These are phyloP conservation scores for Gentiana straminea DNA, from an alignment of 257 asterid genomes.

Conservation along the genomic window DNA sequence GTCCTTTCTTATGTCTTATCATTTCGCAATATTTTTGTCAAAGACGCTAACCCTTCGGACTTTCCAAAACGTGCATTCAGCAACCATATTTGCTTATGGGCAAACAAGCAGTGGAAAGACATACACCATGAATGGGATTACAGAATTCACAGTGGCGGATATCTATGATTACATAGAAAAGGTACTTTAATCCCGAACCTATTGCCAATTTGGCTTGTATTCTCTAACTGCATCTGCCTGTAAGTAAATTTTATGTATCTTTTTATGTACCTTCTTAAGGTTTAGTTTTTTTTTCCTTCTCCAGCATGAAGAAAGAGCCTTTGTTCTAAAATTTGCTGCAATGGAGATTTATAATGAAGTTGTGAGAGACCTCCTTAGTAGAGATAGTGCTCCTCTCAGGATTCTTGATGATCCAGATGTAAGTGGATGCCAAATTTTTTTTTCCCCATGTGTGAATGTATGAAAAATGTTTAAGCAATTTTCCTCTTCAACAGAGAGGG, in stretches of 20 bases:
- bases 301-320: conserved; percentile 95
- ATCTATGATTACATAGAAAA: conserved; percentile 35
- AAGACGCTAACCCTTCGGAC: conserved; percentile 1
- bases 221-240: neutral
- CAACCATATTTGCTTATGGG: conserved; percentile 96
- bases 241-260: too few relatives aligned
- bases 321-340: conserved; percentile 85
- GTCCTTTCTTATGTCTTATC: conserved; percentile 12
- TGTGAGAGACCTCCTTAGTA: conserved; percentile 88
- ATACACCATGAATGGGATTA: conserved; percentile 95
- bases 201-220: neutral
- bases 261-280: too few relatives aligned
- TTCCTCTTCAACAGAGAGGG: conserved; percentile 53
- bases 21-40: neutral
- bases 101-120: conserved; percentile 99
- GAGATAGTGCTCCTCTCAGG: conserved; percentile 71
- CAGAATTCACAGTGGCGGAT: conserved; percentile 81
- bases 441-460: conserved; percentile 6
- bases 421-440: conserved; percentile 28
- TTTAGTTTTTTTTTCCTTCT: conserved; percentile 1
- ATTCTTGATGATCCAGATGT: conserved; percentile 98
- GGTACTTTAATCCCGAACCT: conserved; percentile 16
- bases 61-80: conserved; percentile 31
- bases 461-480: conserved; percentile 10
- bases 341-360: conserved; percentile 97